Evolutionary conservation across 2,329 filamentous ascomycete species (phyloP).

Genomic region (Alternaria ethzedia): DNA sequence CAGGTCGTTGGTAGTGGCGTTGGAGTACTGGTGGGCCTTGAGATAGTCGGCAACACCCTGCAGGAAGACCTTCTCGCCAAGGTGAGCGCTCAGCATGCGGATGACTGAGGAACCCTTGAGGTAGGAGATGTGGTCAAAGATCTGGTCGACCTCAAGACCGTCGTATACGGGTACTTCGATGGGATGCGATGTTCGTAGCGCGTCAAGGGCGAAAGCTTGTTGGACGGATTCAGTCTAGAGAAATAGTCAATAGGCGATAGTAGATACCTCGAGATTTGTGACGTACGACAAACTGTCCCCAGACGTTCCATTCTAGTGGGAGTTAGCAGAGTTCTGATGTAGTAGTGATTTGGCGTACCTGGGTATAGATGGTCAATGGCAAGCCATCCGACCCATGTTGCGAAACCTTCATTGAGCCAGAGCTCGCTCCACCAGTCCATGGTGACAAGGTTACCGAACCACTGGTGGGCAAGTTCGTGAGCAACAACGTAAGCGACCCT

Average conservation of each 20-base stretch:
- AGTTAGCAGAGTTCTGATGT: slow-evolving; percentile 7
- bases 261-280: slow-evolving; percentile 61
- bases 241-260: slow-evolving; percentile 44
- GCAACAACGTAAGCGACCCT: slow-evolving; percentile 95
- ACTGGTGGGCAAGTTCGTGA: slow-evolving; percentile 96
- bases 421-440: slow-evolving; percentile 95
- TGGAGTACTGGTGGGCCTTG: slow-evolving; percentile 83
- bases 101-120: slow-evolving; percentile 96
- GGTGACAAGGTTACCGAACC: slow-evolving; percentile 94
- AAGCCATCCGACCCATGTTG: slow-evolving; percentile 97
- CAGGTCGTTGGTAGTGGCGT: slow-evolving; percentile 89
- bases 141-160: slow-evolving; percentile 94
- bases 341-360: slow-evolving; percentile 47
- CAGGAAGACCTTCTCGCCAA: slow-evolving; percentile 87
- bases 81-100: slow-evolving; percentile 91
- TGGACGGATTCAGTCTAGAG: slow-evolving; percentile 85
- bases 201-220: slow-evolving; percentile 87
- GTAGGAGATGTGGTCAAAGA: slow-evolving; percentile 97
- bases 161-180: slow-evolving; percentile 96
- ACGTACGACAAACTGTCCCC: slow-evolving; percentile 90
- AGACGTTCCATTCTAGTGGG: slow-evolving; percentile 84
- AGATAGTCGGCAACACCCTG: slow-evolving; percentile 90
- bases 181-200: slow-evolving; percentile 88
- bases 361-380: slow-evolving; percentile 91
- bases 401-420: slow-evolving; percentile 96